These are phyloP conservation scores for Aspergillus fructus DNA, from an alignment of 2,329 filamentous ascomycete species.

Conservation along the genomic window DNA sequence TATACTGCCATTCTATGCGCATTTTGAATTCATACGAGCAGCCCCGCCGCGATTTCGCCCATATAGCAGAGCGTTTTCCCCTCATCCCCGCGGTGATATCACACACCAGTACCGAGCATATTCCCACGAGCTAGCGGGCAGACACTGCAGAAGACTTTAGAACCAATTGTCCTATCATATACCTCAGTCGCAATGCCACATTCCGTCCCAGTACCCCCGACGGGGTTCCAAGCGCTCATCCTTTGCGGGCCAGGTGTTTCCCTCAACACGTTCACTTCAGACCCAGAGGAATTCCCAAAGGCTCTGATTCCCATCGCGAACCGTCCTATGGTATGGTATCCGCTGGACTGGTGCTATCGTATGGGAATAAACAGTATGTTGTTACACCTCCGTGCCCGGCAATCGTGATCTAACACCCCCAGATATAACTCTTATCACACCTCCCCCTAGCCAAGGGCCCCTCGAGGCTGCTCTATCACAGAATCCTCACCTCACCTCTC, in stretches of 20 bases:
- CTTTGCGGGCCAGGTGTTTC: conserved; percentile 50
- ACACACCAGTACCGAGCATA: conserved; percentile 13
- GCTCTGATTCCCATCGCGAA: conserved; percentile 51
- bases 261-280: conserved; percentile 51
- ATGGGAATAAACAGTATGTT: conserved; percentile 47
- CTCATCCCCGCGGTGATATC: conserved; percentile 8
- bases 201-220: conserved; percentile 55
- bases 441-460: conserved; percentile 43
- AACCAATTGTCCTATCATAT: neutral
- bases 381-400: neutral
- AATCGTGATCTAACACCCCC: neutral
- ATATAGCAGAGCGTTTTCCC: neutral
- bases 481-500: conserved; percentile 51
- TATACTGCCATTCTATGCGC: neutral
- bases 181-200: conserved; percentile 27
- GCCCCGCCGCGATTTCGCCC: neutral
- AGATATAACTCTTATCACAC: conserved; percentile 51
- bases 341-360: conserved; percentile 50
- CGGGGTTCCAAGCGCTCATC: conserved; percentile 50
- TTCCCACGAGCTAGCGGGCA: neutral
- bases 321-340: conserved; percentile 52
- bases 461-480: conserved; percentile 49
- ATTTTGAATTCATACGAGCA: neutral
- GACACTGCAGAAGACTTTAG: neutral
- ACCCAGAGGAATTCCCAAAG: conserved; percentile 49